Evolutionary conservation across 2,329 filamentous ascomycete species (phyloP).

Genomic region (Cytospora schulzeri): DNA sequence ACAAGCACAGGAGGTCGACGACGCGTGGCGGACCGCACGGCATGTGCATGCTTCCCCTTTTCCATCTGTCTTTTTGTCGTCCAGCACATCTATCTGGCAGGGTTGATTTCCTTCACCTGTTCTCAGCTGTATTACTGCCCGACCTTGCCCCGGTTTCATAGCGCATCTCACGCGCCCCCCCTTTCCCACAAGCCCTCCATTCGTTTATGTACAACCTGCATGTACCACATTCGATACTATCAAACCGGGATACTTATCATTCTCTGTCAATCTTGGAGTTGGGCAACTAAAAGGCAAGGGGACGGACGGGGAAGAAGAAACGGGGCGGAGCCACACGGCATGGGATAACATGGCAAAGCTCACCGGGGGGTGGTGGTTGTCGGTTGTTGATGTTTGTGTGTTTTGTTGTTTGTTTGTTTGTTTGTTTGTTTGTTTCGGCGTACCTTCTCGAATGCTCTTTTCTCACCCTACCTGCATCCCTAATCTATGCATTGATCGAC

Average conservation of each 20-base stretch:
- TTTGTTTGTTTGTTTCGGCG: constrained; percentile 8
- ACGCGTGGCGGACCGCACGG: neutral
- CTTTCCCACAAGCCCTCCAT: neutral
- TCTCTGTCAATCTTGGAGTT: constrained; percentile 16
- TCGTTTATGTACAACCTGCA: constrained; percentile 17
- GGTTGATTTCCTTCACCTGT: neutral
- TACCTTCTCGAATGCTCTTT: constrained; percentile 1
- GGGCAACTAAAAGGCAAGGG: neutral
- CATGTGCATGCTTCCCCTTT: neutral
- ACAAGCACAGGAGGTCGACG: constrained; percentile 1
- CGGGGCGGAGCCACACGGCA: constrained; percentile 22
- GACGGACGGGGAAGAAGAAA: neutral
- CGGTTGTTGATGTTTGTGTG: constrained; percentile 6
- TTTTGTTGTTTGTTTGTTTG: constrained; percentile 1
- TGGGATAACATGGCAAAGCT: constrained; percentile 9
- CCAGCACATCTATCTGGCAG: neutral
- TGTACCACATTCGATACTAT: constrained; percentile 17
- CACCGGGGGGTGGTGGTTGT: neutral
- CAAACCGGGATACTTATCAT: neutral
- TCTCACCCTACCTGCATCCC: neutral
- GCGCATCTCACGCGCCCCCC: neutral
- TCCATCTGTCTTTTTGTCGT: neutral
- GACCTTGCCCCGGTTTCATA: neutral
- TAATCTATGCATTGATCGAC: neutral
- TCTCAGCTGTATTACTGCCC: neutral